Percentiles rank a stretch among this genome's conserved stretches.
Evolutionary conservation across 495 filamentous ascomycete genomes (phyloP).

Genomic region (Podospora fimiseda): DNA sequence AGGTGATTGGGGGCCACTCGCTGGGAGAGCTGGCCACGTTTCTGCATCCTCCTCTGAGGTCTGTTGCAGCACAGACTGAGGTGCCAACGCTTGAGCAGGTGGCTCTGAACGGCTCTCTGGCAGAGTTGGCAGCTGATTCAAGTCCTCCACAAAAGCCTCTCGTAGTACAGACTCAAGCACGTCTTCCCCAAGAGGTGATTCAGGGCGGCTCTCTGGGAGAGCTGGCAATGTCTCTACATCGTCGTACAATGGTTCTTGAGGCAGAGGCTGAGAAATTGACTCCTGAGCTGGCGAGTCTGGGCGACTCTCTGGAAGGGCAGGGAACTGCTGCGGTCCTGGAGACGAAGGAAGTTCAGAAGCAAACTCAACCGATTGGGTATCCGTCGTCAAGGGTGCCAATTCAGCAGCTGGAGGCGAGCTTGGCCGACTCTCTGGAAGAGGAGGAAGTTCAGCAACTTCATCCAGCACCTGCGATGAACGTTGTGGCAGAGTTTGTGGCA

Average conservation of each 20-base stretch:
- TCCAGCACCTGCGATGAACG: background rate
- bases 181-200: background rate
- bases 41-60: no score
- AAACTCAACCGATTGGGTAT: no score
- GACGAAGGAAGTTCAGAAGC: no score
- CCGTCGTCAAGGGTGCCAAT: no score
- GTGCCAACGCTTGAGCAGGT: background rate
- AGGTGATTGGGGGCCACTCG: background rate
- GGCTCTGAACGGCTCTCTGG: background rate
- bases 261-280: background rate
- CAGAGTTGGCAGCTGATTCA: background rate
- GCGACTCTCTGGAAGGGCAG: background rate
- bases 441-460: background rate
- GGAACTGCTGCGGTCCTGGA: no score
- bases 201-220: background rate
- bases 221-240: background rate
- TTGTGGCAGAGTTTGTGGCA: background rate
- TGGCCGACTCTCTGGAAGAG: slow-evolving; percentile 1
- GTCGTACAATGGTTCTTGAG: background rate
- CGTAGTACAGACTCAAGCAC: background rate
- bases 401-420: background rate
- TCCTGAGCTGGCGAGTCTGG: background rate
- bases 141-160: background rate
- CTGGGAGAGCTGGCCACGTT: background rate
- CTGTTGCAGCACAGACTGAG: no score